Percentiles rank a stretch among this genome's conserved stretches.
Conservation (phyloP, 1,284 basidiomycete genomes). For the Caloboletus inedulis region DNA sequence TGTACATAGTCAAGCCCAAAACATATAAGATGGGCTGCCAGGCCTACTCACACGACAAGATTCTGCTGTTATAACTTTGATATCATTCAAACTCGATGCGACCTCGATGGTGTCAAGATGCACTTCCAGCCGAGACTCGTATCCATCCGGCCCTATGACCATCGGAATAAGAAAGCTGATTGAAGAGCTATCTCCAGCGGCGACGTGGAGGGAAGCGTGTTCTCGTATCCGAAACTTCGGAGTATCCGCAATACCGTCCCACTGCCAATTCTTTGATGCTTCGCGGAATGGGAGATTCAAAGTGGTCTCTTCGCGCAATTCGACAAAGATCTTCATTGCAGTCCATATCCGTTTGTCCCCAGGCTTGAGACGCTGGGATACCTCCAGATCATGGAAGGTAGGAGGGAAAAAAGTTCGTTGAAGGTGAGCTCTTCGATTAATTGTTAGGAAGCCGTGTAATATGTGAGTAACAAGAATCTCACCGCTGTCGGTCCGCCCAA, state of each 20-base stretch:
- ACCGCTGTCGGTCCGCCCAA: slow-evolving; percentile 92
- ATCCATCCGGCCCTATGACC: slow-evolving; percentile 69
- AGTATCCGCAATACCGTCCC: slow-evolving; percentile 60
- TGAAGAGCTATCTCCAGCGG: slow-evolving; percentile 76
- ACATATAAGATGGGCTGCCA: neutral
- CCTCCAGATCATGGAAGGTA: slow-evolving; percentile 62
- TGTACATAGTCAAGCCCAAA: slow-evolving; percentile 28
- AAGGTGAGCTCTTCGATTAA: slow-evolving; percentile 56
- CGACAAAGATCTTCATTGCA: slow-evolving; percentile 72
- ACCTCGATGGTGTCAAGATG: slow-evolving; percentile 79
- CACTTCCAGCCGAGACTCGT: slow-evolving; percentile 74
- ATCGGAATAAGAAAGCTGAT: slow-evolving; percentile 83
- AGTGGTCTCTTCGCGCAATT: slow-evolving; percentile 72
- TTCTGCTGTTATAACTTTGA: slow-evolving; percentile 71
- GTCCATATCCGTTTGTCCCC: slow-evolving; percentile 84
- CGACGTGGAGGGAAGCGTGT: slow-evolving; percentile 69
- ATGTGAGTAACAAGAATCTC: slow-evolving; percentile 13
- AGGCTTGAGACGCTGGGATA: slow-evolving; percentile 57
- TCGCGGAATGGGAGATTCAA: slow-evolving; percentile 86
- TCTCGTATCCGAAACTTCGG: slow-evolving; percentile 56
- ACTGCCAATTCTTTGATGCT: slow-evolving; percentile 86
- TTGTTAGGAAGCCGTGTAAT: slow-evolving; percentile 1
- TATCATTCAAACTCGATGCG: slow-evolving; percentile 84
- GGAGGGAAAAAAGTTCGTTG: slow-evolving; percentile 82
- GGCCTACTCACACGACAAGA: slow-evolving; percentile 60